A percentile compares a stretch with the other conserved stretches of the same genome.
These are phyloP conservation scores for Boletus insuetus DNA, from an alignment of 768 basidiomycete species.

Conservation along the genomic window DNA sequence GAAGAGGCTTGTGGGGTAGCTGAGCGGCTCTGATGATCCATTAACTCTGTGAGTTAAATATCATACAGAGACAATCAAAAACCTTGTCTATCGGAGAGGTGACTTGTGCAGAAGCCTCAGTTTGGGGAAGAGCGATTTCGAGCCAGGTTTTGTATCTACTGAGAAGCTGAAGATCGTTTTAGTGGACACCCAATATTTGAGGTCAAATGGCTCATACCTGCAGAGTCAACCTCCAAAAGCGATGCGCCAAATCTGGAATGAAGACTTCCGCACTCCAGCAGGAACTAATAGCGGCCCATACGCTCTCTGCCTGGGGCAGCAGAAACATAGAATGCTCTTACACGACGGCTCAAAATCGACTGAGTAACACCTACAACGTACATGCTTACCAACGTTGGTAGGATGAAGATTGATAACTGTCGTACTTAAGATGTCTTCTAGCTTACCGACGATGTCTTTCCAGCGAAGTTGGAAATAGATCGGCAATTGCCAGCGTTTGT, in stretches of 20 bases:
- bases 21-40: constrained; percentile 40
- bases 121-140: constrained; percentile 46
- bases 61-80: constrained; percentile 15
- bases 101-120: constrained; percentile 39
- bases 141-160: constrained; percentile 81
- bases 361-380: not conserved
- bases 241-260: constrained; percentile 74
- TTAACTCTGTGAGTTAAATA: not conserved
- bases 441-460: constrained; percentile 82
- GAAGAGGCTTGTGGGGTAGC: constrained; percentile 49
- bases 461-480: constrained; percentile 97
- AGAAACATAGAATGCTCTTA: constrained; percentile 40
- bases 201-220: constrained; percentile 53
- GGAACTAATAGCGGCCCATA: constrained; percentile 68
- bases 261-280: constrained; percentile 90
- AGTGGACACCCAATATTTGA: not conserved
- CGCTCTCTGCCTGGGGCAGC: constrained; percentile 62
- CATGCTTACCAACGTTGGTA: constrained; percentile 39
- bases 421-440: constrained; percentile 65
- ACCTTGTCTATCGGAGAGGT: constrained; percentile 37
- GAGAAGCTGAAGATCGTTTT: constrained; percentile 53
- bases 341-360: not conserved
- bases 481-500: constrained; percentile 90
- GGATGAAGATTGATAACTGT: constrained; percentile 39
- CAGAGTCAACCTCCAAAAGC: constrained; percentile 89